Base-by-base conservation (phyloP, 805 yeast genomes). In the Hanseniaspora singularis region DNA sequence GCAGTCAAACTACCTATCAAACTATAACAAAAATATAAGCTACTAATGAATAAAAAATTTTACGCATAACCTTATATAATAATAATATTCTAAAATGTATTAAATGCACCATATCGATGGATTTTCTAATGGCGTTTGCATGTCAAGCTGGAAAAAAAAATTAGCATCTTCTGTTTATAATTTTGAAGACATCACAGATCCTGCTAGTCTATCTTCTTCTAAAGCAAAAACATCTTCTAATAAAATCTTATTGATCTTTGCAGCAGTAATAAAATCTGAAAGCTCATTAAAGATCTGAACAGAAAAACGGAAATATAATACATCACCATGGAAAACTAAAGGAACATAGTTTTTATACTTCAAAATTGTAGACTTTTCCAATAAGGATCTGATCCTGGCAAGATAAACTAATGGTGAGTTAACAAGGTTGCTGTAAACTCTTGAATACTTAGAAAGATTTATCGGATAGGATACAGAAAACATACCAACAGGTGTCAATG, bases 231-330 rank as follows among this genome's bases (percentile, higher is more conserved):
- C 58, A 15, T 55, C 55, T 5, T 59, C 54, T 15, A 70, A 49
- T 8, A 58, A 61, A 15, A 62, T 54, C 22, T 62, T 54, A 27
- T 76, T 55, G 2, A 61, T 61, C 16, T 65, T 63, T 22, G 71
- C 65, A 3, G 76, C 79, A 40, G 61, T 58, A 26, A 64, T 63
- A 57, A 67, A 79, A 53, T 80, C 87, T 5, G 62, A 62, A 14
- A 72, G 52, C 38, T 76, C 81, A 51, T 75, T 72, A 58, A 77
- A 80, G 8, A 77, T 60, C 54, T 77, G 81, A 22, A 77, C 77
- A 46, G 79, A 71, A 51, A 77, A 72, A 51, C 89, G 68, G 22
- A 65, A 61, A 60, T 64, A 71, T 24, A 69, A 37, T 26, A 53
- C 52, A 2, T 63, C 70, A 30, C 69, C 63, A 55, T 74, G 77